Base-by-base conservation (phyloP, 306 rosid genomes). In the Abrus pulchellus region DNA sequence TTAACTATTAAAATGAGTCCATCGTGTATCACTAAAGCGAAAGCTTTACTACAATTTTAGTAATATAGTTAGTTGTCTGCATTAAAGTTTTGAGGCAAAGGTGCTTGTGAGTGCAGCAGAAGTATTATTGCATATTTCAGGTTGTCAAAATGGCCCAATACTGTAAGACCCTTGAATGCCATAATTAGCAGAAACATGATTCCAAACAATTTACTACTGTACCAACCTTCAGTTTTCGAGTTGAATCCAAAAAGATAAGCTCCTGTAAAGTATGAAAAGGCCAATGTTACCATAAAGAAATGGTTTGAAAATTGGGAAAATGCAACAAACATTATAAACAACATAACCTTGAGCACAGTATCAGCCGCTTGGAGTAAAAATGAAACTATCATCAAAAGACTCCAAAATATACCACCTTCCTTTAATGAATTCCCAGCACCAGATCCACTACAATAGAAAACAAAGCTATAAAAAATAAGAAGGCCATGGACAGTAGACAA, bases 311-410 rank as follows among this genome's bases (percentile, higher is more conserved):
- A 54, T 43, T 56, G 56, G 68, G 68, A 76, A 84, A 81, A 36
- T 66, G 67, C 60, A 64, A 62, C 49, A 61, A 72, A 28, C 73
- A 66, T 72, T 47, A 34, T 68, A 72, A 72, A 72, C 57, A 61
- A 33, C 68, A 82, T 77, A 82, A 94, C 98, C 98, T 94, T 94
- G 72, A 94, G 55, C 44, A 94, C 93, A 0, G 97, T 89, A 81
- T 86, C 94, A 30, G 97, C 97, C 13, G 98, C 98, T 89, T 92
- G 98, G 80, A 94, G 87, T 53, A 90, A 88, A 85, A 92, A 94
- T 57, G 98, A 94, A 83, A 92, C 62, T 68, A 89, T 90, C 98
- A 94, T 94, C 89, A 94, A 66, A 88, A 89, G 83, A 80, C 92
- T 92, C 98, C 98, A 94, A 79, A 94, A 94, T 36, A 87, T 80